These are phyloP conservation scores for Pseudonectria buxi DNA, from an alignment of 2,329 filamentous ascomycete genomes.

Conservation along the genomic window DNA sequence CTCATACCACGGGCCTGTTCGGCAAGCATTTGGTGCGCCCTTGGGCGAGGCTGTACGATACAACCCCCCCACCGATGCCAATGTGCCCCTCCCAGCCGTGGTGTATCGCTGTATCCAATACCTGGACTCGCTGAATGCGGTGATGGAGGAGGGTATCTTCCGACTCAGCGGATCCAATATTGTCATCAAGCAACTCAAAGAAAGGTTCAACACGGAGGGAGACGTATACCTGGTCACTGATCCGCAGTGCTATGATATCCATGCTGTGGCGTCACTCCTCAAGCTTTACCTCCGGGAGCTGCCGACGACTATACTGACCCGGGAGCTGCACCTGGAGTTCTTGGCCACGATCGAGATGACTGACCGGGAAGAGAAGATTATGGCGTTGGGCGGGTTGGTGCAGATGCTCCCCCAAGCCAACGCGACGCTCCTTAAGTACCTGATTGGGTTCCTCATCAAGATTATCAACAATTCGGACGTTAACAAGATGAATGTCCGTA, in stretches of 20 bases:
- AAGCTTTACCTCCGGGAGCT: constrained; percentile 93
- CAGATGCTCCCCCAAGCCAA: constrained; percentile 76
- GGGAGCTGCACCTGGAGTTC: constrained; percentile 86
- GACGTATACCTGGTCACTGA: constrained; percentile 82
- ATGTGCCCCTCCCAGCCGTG: constrained; percentile 77
- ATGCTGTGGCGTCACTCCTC: constrained; percentile 87
- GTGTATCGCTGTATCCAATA: constrained; percentile 96
- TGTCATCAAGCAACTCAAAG: constrained; percentile 82
- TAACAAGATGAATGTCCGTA: constrained; percentile 98
- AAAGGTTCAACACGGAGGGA: constrained; percentile 88
- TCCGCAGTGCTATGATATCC: constrained; percentile 86
- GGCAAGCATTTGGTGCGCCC: constrained; percentile 77
- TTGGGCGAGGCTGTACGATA: constrained; percentile 80
- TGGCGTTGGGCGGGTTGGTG: constrained; percentile 69
- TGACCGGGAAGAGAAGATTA: constrained; percentile 68
- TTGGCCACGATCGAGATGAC: constrained; percentile 74
- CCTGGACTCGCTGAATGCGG: constrained; percentile 72
- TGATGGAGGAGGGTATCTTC: constrained; percentile 90
- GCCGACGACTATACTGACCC: constrained; percentile 82
- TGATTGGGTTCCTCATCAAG: constrained; percentile 82
- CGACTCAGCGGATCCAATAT: constrained; percentile 94
- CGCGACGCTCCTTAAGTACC: constrained; percentile 70
- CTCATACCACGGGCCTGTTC: constrained; percentile 47
- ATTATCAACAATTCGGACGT: constrained; percentile 84
- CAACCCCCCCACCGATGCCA: constrained; percentile 65